These are phyloP conservation scores for Cordyceps militaris DNA, from an alignment of 2,329 filamentous ascomycete species.

Conservation along the genomic window DNA sequence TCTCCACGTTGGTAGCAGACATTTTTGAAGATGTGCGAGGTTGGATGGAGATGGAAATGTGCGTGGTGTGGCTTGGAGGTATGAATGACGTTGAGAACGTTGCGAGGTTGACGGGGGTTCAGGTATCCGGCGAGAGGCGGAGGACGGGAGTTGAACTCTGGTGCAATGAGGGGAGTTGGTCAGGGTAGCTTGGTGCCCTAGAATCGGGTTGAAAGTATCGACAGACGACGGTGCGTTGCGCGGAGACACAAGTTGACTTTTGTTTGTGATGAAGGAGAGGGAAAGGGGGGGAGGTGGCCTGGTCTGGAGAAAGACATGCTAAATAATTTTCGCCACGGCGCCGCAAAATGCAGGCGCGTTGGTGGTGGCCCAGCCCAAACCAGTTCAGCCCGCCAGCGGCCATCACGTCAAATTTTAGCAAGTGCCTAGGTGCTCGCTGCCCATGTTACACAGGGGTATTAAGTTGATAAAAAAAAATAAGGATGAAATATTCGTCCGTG, in stretches of 20 bases:
- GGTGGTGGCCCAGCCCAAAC: neutral
- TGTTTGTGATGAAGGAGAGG: constrained; percentile 34
- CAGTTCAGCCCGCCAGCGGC: neutral
- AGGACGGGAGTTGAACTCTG: constrained; percentile 55
- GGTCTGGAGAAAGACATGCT: constrained; percentile 24
- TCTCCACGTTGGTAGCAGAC: constrained; percentile 66
- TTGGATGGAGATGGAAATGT: constrained; percentile 31
- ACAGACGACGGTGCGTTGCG: constrained; percentile 42
- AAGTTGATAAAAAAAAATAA: too few relatives aligned
- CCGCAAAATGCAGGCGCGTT: constrained; percentile 8
- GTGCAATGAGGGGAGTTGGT: constrained; percentile 53
- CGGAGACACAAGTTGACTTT: constrained; percentile 39
- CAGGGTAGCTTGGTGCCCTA: constrained; percentile 92
- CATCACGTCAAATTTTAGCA: too few relatives aligned
- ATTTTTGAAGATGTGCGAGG: constrained; percentile 52
- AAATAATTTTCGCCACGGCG: constrained; percentile 33
- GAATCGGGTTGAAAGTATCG: constrained; percentile 40
- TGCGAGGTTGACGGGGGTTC: constrained; percentile 35
- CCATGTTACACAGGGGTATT: too few relatives aligned
- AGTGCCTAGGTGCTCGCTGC: too few relatives aligned
- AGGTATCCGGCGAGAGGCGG: constrained; percentile 22
- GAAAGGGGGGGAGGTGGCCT: constrained; percentile 25
- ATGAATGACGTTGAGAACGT: constrained; percentile 36
- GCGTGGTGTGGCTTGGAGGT: constrained; percentile 43
- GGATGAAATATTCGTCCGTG: too few relatives aligned